Evolutionary conservation across 2,329 filamentous ascomycete genomes (phyloP), one percentile per base, ranked within the genome.

Genomic region (Botryotinia narcissicola): DNA sequence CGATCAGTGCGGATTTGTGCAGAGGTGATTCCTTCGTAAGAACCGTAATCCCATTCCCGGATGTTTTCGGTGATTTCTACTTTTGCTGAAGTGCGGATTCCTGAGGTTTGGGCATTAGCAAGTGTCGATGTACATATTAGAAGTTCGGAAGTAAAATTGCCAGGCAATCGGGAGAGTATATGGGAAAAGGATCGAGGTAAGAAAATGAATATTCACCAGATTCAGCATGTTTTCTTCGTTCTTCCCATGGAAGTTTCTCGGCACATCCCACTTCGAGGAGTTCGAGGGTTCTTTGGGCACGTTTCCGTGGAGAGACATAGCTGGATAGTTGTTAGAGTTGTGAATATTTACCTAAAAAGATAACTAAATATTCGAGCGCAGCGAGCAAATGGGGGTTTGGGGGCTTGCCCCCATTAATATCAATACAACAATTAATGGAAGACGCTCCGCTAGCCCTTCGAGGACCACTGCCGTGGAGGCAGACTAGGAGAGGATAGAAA

Each of bases 251-350:
- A 25, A 95, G 85, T 2, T 87, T 85, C 59, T 90, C 87, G n/a
- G 84, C 82, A 80, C 91, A 90, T 68, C 91, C 92, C 32, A 97
- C 85, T 78, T 92, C 89, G 40, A 98, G 89, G 66, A 98, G 88
- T 81, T 97, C 94, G 80, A 98, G 91, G n/a, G 95, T 98, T 69
- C 90, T 88, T 82, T 96, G 94, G 32, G 95, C 94, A 74, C 95
- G 92, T 75, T 88, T 89, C 64, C 95, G 91, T 4, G 95, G 95
- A 2, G 93, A 97, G 59, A 98, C 94, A 82, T 95, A 97, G 78
- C 88, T 91, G 8, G 18, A n/a, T 40, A 57, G 51, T 51, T 61
- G 40, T 63, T 66, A 66, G 37, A 42, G 10, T 51, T 46, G 32
- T 46, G n/a, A 37, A 10, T n/a, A 54, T 54, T 3, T n/a, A 10